These are phyloP conservation scores for Thalassiosira profunda DNA, from an alignment of 108 stramenopile genomes.

Conservation along the genomic window DNA sequence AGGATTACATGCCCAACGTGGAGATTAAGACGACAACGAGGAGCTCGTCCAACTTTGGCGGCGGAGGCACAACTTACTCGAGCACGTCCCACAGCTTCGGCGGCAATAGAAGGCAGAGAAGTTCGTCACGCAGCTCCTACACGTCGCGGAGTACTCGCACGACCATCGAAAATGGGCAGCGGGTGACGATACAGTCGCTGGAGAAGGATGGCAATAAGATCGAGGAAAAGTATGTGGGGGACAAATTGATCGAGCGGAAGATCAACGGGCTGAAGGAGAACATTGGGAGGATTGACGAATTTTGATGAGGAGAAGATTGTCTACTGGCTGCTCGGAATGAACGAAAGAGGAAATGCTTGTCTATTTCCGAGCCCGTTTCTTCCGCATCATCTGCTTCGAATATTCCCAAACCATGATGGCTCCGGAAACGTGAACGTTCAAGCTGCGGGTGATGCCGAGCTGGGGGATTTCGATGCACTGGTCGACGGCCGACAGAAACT, in stretches of 20 bases:
- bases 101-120: too few relatives aligned
- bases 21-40: conserved; percentile 59
- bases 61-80: conserved; percentile 43
- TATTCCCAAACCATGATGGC: conserved; percentile 95
- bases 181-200: conserved; percentile 58
- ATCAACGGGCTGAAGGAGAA: conserved; percentile 65
- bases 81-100: conserved; percentile 14
- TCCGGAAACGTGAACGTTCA: conserved; percentile 97
- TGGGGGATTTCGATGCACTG: conserved; percentile 97
- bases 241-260: conserved; percentile 52
- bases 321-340: too few relatives aligned
- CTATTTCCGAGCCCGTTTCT: not conserved
- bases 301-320: too few relatives aligned
- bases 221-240: conserved; percentile 58
- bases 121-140: too few relatives aligned
- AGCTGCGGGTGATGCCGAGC: conserved; percentile 92
- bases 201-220: conserved; percentile 69
- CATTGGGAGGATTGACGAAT: too few relatives aligned
- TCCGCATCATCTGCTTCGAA: conserved; percentile 73
- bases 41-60: conserved; percentile 21
- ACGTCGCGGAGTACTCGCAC: conserved; percentile 49
- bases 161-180: conserved; percentile 53
- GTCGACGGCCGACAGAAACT: conserved; percentile 91
- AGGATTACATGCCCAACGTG: too few relatives aligned
- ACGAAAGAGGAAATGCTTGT: too few relatives aligned